phyloP scores from a whole-genome alignment of 305 asterid species.

The Ajuga reptans region DNA sequence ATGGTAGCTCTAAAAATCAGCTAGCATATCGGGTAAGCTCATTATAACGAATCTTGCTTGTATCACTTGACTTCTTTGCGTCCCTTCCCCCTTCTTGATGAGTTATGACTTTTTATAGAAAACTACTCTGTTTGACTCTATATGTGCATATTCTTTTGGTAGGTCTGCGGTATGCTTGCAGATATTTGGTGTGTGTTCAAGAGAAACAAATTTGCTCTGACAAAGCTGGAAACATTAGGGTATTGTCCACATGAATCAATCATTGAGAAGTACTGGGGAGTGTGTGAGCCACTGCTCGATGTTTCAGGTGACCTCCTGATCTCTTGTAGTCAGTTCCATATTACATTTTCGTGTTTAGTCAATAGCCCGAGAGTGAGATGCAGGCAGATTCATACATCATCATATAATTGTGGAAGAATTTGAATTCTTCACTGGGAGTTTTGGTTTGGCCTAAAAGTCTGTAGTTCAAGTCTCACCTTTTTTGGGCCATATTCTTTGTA shows the following conservation, averaged over 20 bases:
- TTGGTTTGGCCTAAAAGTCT: neutral
- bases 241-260: slow-evolving; percentile 49
- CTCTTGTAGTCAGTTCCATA: slow-evolving; percentile 17
- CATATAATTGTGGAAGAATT: neutral
- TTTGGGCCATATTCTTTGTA: neutral
- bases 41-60: slow-evolving; percentile 3
- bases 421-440: slow-evolving; percentile 8
- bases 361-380: slow-evolving; percentile 16
- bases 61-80: neutral
- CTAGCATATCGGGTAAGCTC: slow-evolving; percentile 73
- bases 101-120: neutral
- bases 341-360: slow-evolving; percentile 3
- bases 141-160: slow-evolving; percentile 20
- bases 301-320: slow-evolving; percentile 50
- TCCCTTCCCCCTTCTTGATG: neutral
- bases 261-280: slow-evolving; percentile 66
- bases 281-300: slow-evolving; percentile 64
- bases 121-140: slow-evolving; percentile 18
- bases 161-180: slow-evolving; percentile 74
- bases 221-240: slow-evolving; percentile 68
- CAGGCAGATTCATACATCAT: neutral
- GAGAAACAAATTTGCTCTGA: slow-evolving; percentile 47
- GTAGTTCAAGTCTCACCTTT: neutral
- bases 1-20: slow-evolving; percentile 39
- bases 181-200: slow-evolving; percentile 85